Evolutionary conservation across 106 monocot genomes (phyloP).

Genomic region (Gastrodia elata): DNA sequence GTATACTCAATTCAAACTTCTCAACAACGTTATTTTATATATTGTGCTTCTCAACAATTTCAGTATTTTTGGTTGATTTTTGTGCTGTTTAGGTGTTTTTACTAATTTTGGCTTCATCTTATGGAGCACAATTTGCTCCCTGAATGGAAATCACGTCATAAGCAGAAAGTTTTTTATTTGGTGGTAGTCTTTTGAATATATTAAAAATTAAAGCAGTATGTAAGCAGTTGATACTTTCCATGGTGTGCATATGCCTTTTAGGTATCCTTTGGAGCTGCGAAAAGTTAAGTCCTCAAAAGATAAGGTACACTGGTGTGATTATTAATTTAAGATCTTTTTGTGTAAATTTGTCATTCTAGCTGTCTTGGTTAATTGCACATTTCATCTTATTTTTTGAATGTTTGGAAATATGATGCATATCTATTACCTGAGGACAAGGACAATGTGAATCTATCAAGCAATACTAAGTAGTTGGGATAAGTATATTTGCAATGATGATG

Average conservation of each 20-base stretch:
- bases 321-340: constrained; percentile 9
- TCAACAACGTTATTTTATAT: neutral
- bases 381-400: neutral
- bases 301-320: constrained; percentile 37
- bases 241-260: constrained; percentile 9
- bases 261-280: constrained; percentile 97
- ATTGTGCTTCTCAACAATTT: neutral
- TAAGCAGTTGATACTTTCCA: neutral
- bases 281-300: constrained; percentile 77
- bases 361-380: neutral
- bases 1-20: neutral
- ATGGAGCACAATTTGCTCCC: neutral
- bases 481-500: too few species aligned
- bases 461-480: neutral
- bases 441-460: neutral
- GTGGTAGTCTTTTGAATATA: neutral
- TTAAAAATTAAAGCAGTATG: neutral
- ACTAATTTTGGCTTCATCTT: neutral
- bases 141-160: neutral
- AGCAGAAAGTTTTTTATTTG: neutral
- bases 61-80: neutral
- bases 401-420: neutral
- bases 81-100: too few species aligned
- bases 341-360: neutral
- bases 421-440: neutral